These are phyloP conservation scores for Saturnispora ahearnii DNA, from an alignment of 805 yeast species.

Conservation along the genomic window DNA sequence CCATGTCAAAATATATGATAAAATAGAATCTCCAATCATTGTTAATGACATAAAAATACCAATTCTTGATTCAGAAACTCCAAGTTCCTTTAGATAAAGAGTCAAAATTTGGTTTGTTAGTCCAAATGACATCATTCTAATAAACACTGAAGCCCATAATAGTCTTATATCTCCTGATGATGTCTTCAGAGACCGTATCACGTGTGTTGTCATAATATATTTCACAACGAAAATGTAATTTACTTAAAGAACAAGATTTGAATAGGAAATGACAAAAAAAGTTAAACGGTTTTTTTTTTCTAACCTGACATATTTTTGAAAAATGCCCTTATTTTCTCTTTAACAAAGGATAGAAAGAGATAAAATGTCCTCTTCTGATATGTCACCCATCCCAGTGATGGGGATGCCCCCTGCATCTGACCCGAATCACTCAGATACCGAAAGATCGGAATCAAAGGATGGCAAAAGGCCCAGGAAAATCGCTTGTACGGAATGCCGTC, in stretches of 20 bases:
- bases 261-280: neutral
- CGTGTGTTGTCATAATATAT: constrained; percentile 20
- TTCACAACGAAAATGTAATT: neutral
- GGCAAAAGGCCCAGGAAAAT: constrained; percentile 34
- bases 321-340: neutral
- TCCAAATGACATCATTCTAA: constrained; percentile 69
- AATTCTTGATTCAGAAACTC: constrained; percentile 46
- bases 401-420: neutral
- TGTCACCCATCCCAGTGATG: neutral
- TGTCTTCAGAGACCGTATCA: constrained; percentile 27
- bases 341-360: neutral
- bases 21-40: constrained; percentile 63
- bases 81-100: constrained; percentile 48
- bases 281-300: neutral
- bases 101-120: constrained; percentile 72
- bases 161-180: constrained; percentile 44
- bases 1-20: constrained; percentile 69
- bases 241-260: neutral
- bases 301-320: neutral
- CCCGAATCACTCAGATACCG: constrained; percentile 1
- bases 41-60: constrained; percentile 81
- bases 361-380: neutral
- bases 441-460: neutral
- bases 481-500: constrained; percentile 95
- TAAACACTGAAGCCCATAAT: constrained; percentile 59